Evolutionary conservation across 2,329 filamentous ascomycete species (phyloP).

Genomic region (Phyllosticta paracitricarpa): DNA sequence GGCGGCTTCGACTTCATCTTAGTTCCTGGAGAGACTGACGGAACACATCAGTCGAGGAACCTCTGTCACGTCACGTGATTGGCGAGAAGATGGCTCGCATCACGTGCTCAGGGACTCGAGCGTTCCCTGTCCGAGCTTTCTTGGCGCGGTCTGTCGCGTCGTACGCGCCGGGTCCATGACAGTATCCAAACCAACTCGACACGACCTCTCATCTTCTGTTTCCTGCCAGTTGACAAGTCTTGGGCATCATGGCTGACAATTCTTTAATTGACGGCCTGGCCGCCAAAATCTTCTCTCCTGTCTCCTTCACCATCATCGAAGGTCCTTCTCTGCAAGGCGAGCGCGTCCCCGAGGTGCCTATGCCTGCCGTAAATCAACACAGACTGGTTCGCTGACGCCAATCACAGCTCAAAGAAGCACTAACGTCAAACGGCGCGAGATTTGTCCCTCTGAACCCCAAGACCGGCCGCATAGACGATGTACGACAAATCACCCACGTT

Average conservation of each 20-base stretch:
- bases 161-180: not conserved
- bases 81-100: too few species aligned
- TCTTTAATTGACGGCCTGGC: slow-evolving; percentile 11
- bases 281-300: slow-evolving; percentile 25
- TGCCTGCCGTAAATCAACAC: slow-evolving; percentile 14
- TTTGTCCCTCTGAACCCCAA: slow-evolving; percentile 31
- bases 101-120: too few species aligned
- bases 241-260: slow-evolving; percentile 2
- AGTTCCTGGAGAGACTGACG: too few species aligned
- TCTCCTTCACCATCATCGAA: slow-evolving; percentile 35
- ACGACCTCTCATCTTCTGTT: not conserved
- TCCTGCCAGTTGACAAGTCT: not conserved
- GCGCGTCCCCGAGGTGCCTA: slow-evolving; percentile 18
- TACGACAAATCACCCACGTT: slow-evolving; percentile 50
- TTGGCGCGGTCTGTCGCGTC: not conserved
- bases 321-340: slow-evolving; percentile 25
- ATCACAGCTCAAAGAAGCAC: slow-evolving; percentile 34
- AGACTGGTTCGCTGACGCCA: slow-evolving; percentile 15
- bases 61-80: too few species aligned
- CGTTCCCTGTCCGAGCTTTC: not conserved
- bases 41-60: too few species aligned
- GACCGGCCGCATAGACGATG: slow-evolving; percentile 29
- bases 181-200: not conserved
- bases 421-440: slow-evolving; percentile 41
- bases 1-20: too few species aligned